Evolutionary conservation across 1,284 basidiomycete species (phyloP).

Genomic region (Puccinia novopanici): DNA sequence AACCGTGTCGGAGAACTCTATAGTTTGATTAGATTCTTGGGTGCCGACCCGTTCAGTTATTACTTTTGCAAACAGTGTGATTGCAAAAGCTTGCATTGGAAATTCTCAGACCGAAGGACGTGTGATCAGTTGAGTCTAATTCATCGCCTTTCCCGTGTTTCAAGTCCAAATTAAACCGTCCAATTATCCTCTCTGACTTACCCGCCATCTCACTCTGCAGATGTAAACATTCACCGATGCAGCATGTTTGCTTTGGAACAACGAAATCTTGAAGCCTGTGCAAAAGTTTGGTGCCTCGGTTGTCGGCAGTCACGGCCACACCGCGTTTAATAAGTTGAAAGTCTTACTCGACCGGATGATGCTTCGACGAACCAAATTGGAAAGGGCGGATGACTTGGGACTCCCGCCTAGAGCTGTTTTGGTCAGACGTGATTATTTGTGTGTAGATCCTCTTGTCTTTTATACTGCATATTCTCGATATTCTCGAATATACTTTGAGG

Average conservation of each 20-base stretch:
- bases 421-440: slow-evolving; percentile 89
- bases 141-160: background rate
- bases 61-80: slow-evolving; percentile 61
- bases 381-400: slow-evolving; percentile 94
- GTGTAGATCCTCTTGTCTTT: slow-evolving; percentile 66
- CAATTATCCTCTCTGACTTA: background rate
- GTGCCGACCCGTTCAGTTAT: slow-evolving; percentile 49
- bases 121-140: slow-evolving; percentile 72
- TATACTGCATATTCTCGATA: slow-evolving; percentile 64
- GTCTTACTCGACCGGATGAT: slow-evolving; percentile 81
- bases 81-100: slow-evolving; percentile 89
- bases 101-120: slow-evolving; percentile 75
- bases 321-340: slow-evolving; percentile 48
- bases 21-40: slow-evolving; percentile 69
- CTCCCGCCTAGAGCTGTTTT: slow-evolving; percentile 91
- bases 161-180: background rate
- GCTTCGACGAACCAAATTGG: slow-evolving; percentile 74
- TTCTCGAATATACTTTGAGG: background rate
- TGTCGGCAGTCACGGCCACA: slow-evolving; percentile 45
- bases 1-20: slow-evolving; percentile 90
- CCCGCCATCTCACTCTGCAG: background rate
- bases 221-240: slow-evolving; percentile 78
- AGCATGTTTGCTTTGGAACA: slow-evolving; percentile 83
- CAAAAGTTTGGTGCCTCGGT: slow-evolving; percentile 68
- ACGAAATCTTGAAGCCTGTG: slow-evolving; percentile 89